Percentiles rank a stretch among this genome's conserved stretches.
Conservation (phyloP, 257 asterid species). For the Mitragyna speciosa region DNA sequence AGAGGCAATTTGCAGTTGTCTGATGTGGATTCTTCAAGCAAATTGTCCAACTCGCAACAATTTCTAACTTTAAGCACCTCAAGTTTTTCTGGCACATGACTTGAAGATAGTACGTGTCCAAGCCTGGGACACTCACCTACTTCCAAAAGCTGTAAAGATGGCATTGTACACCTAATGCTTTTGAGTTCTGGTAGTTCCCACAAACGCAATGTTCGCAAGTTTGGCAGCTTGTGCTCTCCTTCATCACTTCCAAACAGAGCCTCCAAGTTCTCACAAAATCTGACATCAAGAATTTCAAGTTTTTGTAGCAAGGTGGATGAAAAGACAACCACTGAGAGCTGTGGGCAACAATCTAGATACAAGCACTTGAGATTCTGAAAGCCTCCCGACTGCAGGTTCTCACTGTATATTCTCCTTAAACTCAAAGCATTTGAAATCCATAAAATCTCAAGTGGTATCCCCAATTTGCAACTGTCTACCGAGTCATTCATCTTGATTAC, state of each 20-base stretch:
- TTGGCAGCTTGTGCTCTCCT: not conserved
- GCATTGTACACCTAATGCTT: not conserved
- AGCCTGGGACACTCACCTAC: constrained; percentile 8
- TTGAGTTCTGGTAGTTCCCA: constrained; percentile 10
- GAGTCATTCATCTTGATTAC: not conserved
- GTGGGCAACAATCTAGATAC: constrained; percentile 13
- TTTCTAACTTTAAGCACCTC: not conserved
- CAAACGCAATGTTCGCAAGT: not conserved
- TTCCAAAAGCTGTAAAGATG: not conserved
- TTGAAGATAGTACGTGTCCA: constrained; percentile 1
- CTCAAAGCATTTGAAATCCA: not conserved
- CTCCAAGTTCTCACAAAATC: constrained; percentile 1
- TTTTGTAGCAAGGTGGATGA: constrained; percentile 5
- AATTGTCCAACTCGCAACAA: not conserved
- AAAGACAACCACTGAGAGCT: not conserved
- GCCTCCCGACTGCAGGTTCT: not conserved
- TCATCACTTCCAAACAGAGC: not conserved
- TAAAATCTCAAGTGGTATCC: not conserved
- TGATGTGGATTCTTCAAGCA: constrained; percentile 1
- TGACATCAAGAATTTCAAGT: constrained; percentile 7
- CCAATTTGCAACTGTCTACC: not conserved
- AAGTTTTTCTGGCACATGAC: not conserved
- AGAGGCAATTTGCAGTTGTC: not conserved
- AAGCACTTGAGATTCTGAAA: not conserved
- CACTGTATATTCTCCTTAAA: not conserved